Evolutionary conservation across 495 filamentous ascomycete species (phyloP), one percentile per base, ranked within the genome.

Genomic region (Hypoxylon lienhwacheense): DNA sequence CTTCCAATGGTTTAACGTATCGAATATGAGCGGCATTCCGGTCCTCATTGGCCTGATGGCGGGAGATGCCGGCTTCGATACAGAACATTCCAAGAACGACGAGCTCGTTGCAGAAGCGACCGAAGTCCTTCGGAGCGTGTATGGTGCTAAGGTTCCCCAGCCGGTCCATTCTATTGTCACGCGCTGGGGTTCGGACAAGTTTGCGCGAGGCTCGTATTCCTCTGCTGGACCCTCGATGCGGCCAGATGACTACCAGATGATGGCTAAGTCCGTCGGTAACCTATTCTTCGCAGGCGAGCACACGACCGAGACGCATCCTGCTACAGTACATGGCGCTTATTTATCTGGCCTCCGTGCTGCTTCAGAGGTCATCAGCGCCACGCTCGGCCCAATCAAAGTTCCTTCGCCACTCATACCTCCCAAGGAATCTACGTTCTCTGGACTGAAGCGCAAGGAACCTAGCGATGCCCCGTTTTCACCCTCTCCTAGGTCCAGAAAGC

Each of bases 241-340:
- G 16, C 84, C 88, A 1, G 89, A 89, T 33, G 93, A 99, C 69
- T 97, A 97, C 68, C 89, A 97, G 65, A 72, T 82, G 14, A 96
- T 97, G 89, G 91, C 93, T n/a, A 73, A 80, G 55, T 73, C 85
- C 1, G 74, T 96, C 36, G 90, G 89, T 28, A 95, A 93, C 51
- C 74, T 99, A 12, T 91, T 92, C 74, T 99, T 99, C 71, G 93
- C 95, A 3, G 93, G 93, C 17, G 93, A 99, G 72, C 92, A 93
- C 29, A 97, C 93, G 2, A 95, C 87, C 67, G 90, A 89, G 36
- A 95, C 90, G 2, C 91, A 99, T 68, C 93, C 93, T 6, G 93
- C 93, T 20, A 97, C 93, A 4, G 93, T 97, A 1, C 93, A 99
- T 59, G 93, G 93, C 5, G 93, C 93, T 4, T 99, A 96, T 67